Evolutionary conservation across 2,329 filamentous ascomycete genomes (phyloP), one percentile per base, ranked within the genome.

Genomic region (Hypoxylon sp.): DNA sequence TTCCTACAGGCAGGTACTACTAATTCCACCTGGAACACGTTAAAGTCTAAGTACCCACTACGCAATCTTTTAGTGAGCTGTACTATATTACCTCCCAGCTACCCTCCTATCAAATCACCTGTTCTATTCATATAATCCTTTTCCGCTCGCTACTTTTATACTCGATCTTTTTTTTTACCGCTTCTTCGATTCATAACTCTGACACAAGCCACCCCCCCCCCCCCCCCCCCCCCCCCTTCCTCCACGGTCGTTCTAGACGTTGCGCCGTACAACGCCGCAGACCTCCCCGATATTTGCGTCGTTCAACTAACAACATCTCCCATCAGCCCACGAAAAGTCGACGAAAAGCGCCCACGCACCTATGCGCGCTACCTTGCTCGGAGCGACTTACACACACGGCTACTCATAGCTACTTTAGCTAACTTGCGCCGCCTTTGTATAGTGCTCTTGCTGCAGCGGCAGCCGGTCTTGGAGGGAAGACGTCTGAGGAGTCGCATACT

Each of bases 41-140:
- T 66, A 65, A 53, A 63, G 52, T 58, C 55, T 47, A 58, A 60
- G 61, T 64, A 63, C 62, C 67, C 66, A 65, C 63, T 55, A 60
- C 65, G 57, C 64, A 58, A 49, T 64, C 47, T 63, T 62, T 66
- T 64, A 67, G 65, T 64, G 63, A 67, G 60, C 58, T 53, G 65
- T 66, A 66, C 61, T 67, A 67, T 67, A 67, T 61, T 66, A 67
- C 59, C 40, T 58, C 54, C 57, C 58, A 51, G 51, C 66, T 63
- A 42, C 55, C 57, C 55, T 60, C 33, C 61, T 58, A 61, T 59
- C 60, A 54, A 63, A 65, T 67, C 61, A 63, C 55, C 58, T 56
- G 60, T 56, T 18, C 15, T 64, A 55, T 62, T 63, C 60, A 62
- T 62, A 66, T 66, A 64, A 61, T 58, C 43, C 55, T 48, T 52